Conservation (phyloP, 139 green algal species). For the Ettlia oleoabundans region DNA sequence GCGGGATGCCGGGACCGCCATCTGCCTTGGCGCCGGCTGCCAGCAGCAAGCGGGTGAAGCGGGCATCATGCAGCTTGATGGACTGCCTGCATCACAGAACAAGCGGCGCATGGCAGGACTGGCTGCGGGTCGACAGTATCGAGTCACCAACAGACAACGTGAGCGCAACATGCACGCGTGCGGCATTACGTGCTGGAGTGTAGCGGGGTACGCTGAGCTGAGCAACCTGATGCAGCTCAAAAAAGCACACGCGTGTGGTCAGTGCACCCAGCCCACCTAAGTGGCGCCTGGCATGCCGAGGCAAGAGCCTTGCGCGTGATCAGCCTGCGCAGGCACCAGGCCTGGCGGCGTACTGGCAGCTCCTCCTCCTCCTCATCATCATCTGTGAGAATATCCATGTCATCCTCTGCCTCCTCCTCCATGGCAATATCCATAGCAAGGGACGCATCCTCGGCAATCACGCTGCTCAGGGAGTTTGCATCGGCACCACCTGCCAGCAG, state of each 20-base stretch:
- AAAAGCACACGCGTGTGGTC: no score
- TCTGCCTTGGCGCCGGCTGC: neutral
- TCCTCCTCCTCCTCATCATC: neutral
- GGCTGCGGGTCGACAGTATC: no score
- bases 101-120: no score
- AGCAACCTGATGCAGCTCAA: no score
- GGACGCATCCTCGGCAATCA: neutral
- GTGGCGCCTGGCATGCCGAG: neutral
- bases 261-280: slow-evolving; percentile 7
- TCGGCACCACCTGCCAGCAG: neutral
- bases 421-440: neutral
- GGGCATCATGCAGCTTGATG: slow-evolving; percentile 7
- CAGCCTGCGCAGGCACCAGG: neutral
- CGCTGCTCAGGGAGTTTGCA: neutral
- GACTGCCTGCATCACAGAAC: slow-evolving; percentile 24
- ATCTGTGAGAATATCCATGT: neutral
- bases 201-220: no score
- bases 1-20: neutral
- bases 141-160: no score
- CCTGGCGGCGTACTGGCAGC: neutral
- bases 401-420: neutral
- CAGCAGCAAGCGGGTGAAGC: neutral
- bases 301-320: neutral
- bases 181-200: no score
- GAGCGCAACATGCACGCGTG: no score